Percentiles rank a stretch among this genome's conserved stretches.
Conservation (phyloP, 1,284 basidiomycete species). For the Apiotrichum akiyoshidainum region DNA sequence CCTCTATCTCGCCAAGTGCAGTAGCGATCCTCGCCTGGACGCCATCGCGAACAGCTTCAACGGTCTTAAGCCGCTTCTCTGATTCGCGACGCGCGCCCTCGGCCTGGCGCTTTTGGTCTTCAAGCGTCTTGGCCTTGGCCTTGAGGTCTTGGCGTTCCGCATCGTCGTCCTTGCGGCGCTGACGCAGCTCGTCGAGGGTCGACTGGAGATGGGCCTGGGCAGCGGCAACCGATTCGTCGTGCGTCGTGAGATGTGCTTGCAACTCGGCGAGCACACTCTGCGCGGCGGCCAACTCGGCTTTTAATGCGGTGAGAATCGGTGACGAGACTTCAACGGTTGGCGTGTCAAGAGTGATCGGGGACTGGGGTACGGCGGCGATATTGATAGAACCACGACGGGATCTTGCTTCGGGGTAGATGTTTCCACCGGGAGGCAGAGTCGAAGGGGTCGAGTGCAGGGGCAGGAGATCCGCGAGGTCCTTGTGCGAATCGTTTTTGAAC, state of each 20-base stretch:
- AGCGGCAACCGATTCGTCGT: conserved; percentile 61
- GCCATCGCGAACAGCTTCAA: conserved; percentile 64
- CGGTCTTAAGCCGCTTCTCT: conserved; percentile 76
- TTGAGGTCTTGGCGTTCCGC: conserved; percentile 72
- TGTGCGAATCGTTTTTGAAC: conserved; percentile 23
- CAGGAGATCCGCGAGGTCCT: conserved; percentile 34
- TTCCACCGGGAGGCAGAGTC: conserved; percentile 21
- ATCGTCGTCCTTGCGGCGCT: conserved; percentile 79
- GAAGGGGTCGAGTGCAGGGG: conserved; percentile 39
- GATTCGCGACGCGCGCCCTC: conserved; percentile 76
- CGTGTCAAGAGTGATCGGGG: conserved; percentile 27
- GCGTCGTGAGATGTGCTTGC: conserved; percentile 69
- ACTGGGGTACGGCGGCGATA: conserved; percentile 12
- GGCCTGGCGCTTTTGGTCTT: conserved; percentile 79
- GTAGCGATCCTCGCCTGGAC: conserved; percentile 63
- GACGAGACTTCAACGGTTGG: conserved; percentile 48
- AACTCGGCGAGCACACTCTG: conserved; percentile 68
- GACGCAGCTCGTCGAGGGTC: conserved; percentile 70
- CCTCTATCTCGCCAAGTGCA: conserved; percentile 66
- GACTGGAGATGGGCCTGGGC: conserved; percentile 65
- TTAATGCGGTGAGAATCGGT: conserved; percentile 68
- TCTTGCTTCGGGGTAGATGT: conserved; percentile 18
- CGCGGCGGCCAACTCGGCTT: conserved; percentile 69
- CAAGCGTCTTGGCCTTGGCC: conserved; percentile 71
- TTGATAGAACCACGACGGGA: conserved; percentile 39